phyloP scores from a whole-genome alignment of 345 rosid species.

The Aurinia saxatilis region DNA sequence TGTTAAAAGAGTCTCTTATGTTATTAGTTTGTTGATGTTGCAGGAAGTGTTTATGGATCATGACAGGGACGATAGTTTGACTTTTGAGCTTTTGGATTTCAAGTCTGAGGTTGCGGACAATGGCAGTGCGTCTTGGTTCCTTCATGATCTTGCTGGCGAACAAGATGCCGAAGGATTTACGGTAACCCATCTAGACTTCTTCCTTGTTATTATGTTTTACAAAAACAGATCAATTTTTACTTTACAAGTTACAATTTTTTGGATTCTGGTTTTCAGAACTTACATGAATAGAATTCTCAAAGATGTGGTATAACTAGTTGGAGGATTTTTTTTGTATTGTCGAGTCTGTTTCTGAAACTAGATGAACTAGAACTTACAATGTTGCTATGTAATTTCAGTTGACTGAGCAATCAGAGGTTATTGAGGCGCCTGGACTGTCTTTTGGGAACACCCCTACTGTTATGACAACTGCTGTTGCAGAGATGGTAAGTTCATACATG shows the following conservation, averaged over 20 bases:
- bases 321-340: too few species aligned
- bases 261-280: too few species aligned
- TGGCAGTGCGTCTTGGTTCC: constrained; percentile 71
- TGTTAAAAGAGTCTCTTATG: neutral
- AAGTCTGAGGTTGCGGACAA: constrained; percentile 55
- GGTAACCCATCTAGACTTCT: constrained; percentile 33
- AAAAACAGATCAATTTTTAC: too few species aligned
- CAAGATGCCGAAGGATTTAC: constrained; percentile 64
- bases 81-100: constrained; percentile 67
- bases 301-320: too few species aligned
- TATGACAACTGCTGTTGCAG: constrained; percentile 61
- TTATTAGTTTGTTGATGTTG: constrained; percentile 2
- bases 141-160: constrained; percentile 59
- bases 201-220: neutral
- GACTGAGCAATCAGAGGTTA: constrained; percentile 57
- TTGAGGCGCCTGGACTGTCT: constrained; percentile 45
- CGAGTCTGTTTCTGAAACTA: too few species aligned
- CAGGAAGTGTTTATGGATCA: constrained; percentile 86
- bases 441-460: constrained; percentile 41
- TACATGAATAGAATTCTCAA: too few species aligned
- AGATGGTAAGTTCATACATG: constrained; percentile 50
- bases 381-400: constrained; percentile 32
- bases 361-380: neutral
- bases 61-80: constrained; percentile 77
- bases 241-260: too few species aligned